Percentiles rank a stretch among this genome's conserved stretches.
These are phyloP conservation scores for Rhodotorula sp. DNA, from an alignment of 1,284 basidiomycete species.

Conservation along the genomic window DNA sequence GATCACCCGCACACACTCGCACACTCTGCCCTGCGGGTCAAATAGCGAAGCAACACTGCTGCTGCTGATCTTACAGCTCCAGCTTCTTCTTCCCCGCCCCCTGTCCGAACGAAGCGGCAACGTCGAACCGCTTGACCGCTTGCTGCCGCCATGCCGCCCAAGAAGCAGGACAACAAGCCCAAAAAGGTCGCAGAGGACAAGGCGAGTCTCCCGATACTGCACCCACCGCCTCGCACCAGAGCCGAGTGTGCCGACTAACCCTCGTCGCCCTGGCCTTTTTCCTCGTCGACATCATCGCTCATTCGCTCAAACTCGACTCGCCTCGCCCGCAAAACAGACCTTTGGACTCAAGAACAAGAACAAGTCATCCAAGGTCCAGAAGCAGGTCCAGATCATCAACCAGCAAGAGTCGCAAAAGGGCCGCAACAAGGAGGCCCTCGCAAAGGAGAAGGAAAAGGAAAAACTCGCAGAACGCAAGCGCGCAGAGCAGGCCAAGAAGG, in stretches of 20 bases:
- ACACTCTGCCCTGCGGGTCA: too few species aligned
- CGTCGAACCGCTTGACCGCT: not conserved
- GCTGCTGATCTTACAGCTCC: not conserved
- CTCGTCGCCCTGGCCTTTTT: not conserved
- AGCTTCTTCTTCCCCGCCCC: not conserved
- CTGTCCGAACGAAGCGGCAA: too few species aligned
- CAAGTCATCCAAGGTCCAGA: slow-evolving; percentile 88
- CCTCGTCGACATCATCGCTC: slow-evolving; percentile 19
- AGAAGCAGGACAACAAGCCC: slow-evolving; percentile 57
- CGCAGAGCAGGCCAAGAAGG: slow-evolving; percentile 72
- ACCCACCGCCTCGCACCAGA: slow-evolving; percentile 23
- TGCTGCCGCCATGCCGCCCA: slow-evolving; percentile 60
- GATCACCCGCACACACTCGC: too few species aligned
- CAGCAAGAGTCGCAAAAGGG: slow-evolving; percentile 40
- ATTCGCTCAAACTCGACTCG: not conserved
- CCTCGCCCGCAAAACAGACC: slow-evolving; percentile 6
- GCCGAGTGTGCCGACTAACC: slow-evolving; percentile 17
- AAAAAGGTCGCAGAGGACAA: slow-evolving; percentile 70
- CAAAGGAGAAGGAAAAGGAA: slow-evolving; percentile 76
- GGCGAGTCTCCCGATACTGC: slow-evolving; percentile 52
- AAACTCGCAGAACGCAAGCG: slow-evolving; percentile 53
- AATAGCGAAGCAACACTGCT: too few species aligned
- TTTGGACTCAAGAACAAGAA: slow-evolving; percentile 62
- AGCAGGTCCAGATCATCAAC: slow-evolving; percentile 61
- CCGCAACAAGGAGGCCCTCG: slow-evolving; percentile 61